phyloP scores from a whole-genome alignment of 495 filamentous ascomycete genomes.

The Penicillium maclennaniae region DNA sequence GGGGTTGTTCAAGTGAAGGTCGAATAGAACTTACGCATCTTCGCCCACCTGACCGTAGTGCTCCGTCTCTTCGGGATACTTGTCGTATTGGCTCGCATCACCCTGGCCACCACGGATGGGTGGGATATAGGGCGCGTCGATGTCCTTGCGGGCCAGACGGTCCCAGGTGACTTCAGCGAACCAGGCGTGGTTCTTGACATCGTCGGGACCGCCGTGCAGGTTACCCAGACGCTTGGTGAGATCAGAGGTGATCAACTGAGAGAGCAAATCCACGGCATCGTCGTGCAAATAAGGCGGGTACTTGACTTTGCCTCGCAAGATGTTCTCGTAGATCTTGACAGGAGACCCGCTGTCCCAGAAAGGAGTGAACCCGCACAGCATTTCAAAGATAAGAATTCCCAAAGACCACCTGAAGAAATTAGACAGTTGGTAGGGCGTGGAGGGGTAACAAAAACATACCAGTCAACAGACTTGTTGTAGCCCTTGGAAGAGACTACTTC shows the following conservation, averaged over 20 bases:
- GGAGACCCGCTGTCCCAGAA: conserved; percentile 98
- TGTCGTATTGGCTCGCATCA: conserved; percentile 96
- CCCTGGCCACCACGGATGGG: conserved; percentile 89
- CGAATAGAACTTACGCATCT: conserved; percentile 67
- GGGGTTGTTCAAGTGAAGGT: not conserved
- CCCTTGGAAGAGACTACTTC: conserved; percentile 97
- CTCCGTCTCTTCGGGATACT: conserved; percentile 95
- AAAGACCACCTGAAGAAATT: conserved; percentile 78
- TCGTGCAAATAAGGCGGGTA: conserved; percentile 93
- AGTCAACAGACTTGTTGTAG: conserved; percentile 98
- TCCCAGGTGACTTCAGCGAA: conserved; percentile 99
- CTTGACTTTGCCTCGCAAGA: conserved; percentile 86
- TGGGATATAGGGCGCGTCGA: conserved; percentile 97
- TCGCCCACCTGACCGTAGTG: conserved; percentile 72
- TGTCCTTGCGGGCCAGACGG: conserved; percentile 85
- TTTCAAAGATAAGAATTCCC: conserved; percentile 97
- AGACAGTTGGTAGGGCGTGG: not conserved
- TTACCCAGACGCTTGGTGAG: conserved; percentile 94
- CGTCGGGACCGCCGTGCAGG: conserved; percentile 82
- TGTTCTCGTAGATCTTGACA: conserved; percentile 99
- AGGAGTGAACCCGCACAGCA: conserved; percentile 97
- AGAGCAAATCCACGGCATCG: conserved; percentile 87
- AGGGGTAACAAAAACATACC: conserved; percentile 56
- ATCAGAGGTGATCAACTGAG: conserved; percentile 89
- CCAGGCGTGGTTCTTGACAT: conserved; percentile 95